Evolutionary conservation across 2,329 filamentous ascomycete genomes (phyloP).

Genomic region (Shiraia bambusicola): DNA sequence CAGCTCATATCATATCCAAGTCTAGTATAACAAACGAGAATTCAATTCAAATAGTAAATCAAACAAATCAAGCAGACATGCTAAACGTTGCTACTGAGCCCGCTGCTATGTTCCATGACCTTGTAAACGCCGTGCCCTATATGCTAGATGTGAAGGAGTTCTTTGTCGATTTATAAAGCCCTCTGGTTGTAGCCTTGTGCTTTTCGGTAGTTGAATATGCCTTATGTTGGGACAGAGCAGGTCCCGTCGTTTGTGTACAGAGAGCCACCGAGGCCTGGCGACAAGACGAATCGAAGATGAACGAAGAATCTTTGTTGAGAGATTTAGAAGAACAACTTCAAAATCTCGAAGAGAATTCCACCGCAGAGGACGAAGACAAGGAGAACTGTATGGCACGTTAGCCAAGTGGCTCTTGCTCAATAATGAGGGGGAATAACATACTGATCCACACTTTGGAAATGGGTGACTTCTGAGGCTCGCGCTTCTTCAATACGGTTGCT

Average conservation of each 20-base stretch:
- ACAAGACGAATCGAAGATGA: background rate
- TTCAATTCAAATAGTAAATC: constrained; percentile 3
- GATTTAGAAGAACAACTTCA: constrained; percentile 50
- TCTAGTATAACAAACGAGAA: constrained; percentile 1
- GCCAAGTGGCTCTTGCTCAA: background rate
- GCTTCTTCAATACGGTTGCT: constrained; percentile 52
- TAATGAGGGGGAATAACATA: constrained; percentile 45
- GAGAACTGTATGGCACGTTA: constrained; percentile 47
- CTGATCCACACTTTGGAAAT: constrained; percentile 61
- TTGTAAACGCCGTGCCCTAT: constrained; percentile 6
- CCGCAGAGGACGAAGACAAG: constrained; percentile 66
- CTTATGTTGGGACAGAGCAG: background rate
- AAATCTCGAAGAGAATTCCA: constrained; percentile 60
- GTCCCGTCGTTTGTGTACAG: background rate
- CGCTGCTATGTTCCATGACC: background rate
- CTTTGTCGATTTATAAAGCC: no score
- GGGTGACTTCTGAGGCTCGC: constrained; percentile 52
- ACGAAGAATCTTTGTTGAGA: no score
- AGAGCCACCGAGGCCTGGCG: background rate
- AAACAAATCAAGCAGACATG: constrained; percentile 3
- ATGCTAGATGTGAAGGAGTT: no score
- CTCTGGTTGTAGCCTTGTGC: no score
- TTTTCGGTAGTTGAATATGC: no score
- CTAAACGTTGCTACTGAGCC: constrained; percentile 1
- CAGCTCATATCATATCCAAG: background rate